phyloP scores from a whole-genome alignment of 495 filamentous ascomycete genomes.

The Aspergillus asperescens region DNA sequence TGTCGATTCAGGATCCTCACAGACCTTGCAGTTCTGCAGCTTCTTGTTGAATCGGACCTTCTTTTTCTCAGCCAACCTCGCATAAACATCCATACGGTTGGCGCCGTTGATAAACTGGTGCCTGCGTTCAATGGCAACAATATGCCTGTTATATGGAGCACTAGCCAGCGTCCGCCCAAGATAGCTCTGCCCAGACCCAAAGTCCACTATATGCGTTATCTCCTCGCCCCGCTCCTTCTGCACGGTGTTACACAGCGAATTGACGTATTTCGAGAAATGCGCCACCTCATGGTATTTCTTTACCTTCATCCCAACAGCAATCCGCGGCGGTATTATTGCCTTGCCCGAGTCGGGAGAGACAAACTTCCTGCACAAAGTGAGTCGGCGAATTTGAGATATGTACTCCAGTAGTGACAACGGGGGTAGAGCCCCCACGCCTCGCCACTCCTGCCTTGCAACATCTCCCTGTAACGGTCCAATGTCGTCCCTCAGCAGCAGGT shows the following conservation, averaged over 20 bases:
- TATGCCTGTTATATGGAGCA: slow-evolving; percentile 75
- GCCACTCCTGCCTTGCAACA: slow-evolving; percentile 33
- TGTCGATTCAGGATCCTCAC: slow-evolving; percentile 25
- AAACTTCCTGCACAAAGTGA: slow-evolving; percentile 63
- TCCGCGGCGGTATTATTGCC: slow-evolving; percentile 54
- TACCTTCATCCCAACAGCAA: slow-evolving; percentile 86
- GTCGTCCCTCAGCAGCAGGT: slow-evolving; percentile 73
- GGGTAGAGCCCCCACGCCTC: slow-evolving; percentile 45
- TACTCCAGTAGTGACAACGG: slow-evolving; percentile 68
- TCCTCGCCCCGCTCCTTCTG: slow-evolving; percentile 44
- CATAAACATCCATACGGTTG: slow-evolving; percentile 71
- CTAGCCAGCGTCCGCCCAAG: slow-evolving; percentile 82
- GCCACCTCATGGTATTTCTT: slow-evolving; percentile 93
- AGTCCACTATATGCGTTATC: slow-evolving; percentile 88
- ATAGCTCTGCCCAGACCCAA: slow-evolving; percentile 95
- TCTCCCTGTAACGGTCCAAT: slow-evolving; percentile 31
- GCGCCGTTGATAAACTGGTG: slow-evolving; percentile 81
- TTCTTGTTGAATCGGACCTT: slow-evolving; percentile 67
- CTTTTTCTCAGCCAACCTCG: slow-evolving; percentile 56
- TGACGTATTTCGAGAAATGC: slow-evolving; percentile 59
- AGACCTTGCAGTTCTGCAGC: slow-evolving; percentile 47
- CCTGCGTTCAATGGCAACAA: slow-evolving; percentile 87
- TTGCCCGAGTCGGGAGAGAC: slow-evolving; percentile 25
- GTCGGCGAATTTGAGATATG: slow-evolving; percentile 64
- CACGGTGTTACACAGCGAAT: slow-evolving; percentile 49